Base-by-base conservation (phyloP, 2,329 filamentous ascomycete genomes). In the Colletotrichum paranaense region DNA sequence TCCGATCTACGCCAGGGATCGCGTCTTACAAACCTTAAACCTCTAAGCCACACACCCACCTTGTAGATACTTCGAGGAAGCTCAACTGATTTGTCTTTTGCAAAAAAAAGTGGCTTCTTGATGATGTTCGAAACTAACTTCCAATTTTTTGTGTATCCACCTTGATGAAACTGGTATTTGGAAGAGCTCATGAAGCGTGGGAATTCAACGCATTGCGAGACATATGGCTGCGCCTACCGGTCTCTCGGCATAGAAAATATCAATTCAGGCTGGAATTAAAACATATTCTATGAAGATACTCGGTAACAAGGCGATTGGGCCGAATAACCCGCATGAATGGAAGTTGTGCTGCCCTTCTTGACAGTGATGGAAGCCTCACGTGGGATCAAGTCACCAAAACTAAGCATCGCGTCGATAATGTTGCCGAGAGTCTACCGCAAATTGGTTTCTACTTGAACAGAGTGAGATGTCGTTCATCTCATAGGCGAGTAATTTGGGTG, bases 1-100 rank as follows among this genome's bases (percentile, higher is more conserved):
- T 57, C 26, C 49, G 70, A 70, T 70, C 46, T 30, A n/a, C 60
- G 67, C 42, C 70, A 65, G 42, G 67, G 60, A 70, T 62, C 55
- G 26, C 59, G 38, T 70, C 60, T 24, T 42, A 73, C 70, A 70
- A 56, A 52, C 28, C n/a, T 32, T 57, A 70, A 70, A 38, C 35
- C 32, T 35, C 67, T 38, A 52, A 62, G 67, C 67, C 70, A 65
- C 55, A 5, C 19, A 14, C 28, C 28, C 60, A 35, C 22, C 28
- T 22, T 4, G 4, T 12, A 35, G 24, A 12, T 22, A 14, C 9
- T 8, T 14, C n/a, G 38, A 49, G 12, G 16, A n/a, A 12, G 7
- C 2, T n/a, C 28, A 28, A n/a, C n/a, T 49, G 8, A 3, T 35
- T 32, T 52, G 12, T 6, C 12, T 12, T 16, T 49, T 22, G 19